Base-by-base conservation (phyloP, 2,329 filamentous ascomycete genomes). In the Alternaria longipes region DNA sequence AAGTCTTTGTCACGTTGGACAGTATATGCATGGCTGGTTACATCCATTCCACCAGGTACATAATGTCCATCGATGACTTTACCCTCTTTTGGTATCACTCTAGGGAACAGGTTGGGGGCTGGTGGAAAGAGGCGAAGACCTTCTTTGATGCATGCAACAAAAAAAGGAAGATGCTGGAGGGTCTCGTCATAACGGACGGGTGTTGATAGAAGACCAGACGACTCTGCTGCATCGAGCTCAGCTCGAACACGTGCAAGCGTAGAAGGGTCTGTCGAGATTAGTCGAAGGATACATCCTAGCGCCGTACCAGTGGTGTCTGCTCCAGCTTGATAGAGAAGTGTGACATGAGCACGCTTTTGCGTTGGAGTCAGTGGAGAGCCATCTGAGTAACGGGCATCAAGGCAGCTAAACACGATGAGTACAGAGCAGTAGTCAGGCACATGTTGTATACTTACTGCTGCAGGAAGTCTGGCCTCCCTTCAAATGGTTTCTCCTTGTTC, bases 101-200 rank as follows among this genome's bases (percentile, higher is more conserved):
- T 79, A 3, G 84, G 81, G 67, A 86, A 84, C 26, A 86, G 79
- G 57, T 83, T 85, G 2, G 84, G 81, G 0, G 83, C 84, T 0
- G 84, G 80, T 1, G 84, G 84, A 55, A 81, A 80, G 20, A 87
- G 76, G 2, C 84, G 82, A 66, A 86, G 74, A 1, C 80, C 79
- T 66, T 86, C 84, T 26, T 81, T 81, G 46, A 87, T 79, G 61
- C 83, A 85, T 1, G 83, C 83, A 3, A 82, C 74, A 61, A 83
- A 86, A 72, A 80, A 86, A 1, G 81, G 84, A 44, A 77, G 70
- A 44, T 75, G 71, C 9, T 60, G 62, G n/a, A 70, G 68, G 12
- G 72, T 72, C 50, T 78, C 73, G 41, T 78, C 73, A 45, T 69
- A 76, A 24, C 66, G 65, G 30, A 76, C 64, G 1, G 75, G 73